Evolutionary conservation across 2,329 filamentous ascomycete genomes (phyloP), one percentile per base, ranked within the genome.

Genomic region (Alternaria dauci): DNA sequence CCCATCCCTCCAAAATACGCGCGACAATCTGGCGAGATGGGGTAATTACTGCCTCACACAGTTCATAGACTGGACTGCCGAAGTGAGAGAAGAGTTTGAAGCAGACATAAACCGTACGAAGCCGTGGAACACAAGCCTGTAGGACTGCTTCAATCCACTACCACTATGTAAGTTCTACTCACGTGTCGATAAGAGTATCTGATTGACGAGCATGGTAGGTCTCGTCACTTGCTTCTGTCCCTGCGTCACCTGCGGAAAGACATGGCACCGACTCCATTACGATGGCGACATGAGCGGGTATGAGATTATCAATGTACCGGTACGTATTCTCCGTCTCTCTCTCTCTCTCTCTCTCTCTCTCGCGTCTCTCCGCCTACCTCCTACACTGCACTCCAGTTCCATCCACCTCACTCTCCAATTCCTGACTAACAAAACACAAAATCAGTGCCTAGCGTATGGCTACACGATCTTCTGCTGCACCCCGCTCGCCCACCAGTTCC

Each of bases 241-340:
- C 14, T 57, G 54, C 18, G 44, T 57, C 3, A 57, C 54, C 14
- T 57, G 36, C 16, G 54, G 38, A 44, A 57, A 57, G 54, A 57
- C 46, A n/a, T 51, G 39, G 25, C 54, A 57, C 8, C 54, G 54
- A 20, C 32, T 57, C 4, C 34, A 52, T 16, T 38, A 51, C 28
- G 14, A 57, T 1, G 54, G 38, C 26, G 46, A 57, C 1, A 57
- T 52, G 46, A 43, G 36, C 20, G 38, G 20, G 9, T 52, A 43
- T 20, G 38, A 52, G 11, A 26, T 34, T 11, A 16, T 43, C 11
- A 57, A 51, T 16, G n/a, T 14, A 25, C 26, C 38, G 16, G 46
- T 57, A 43, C 41, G 28, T 28, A 16, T 50, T 8, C 14, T 25
- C 18, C n/a, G 12, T 23, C 20, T 23, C 20, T 23, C 20, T 23